Evolutionary conservation across 1,284 basidiomycete species (phyloP).

Genomic region (Paramarasmius palmivorus): DNA sequence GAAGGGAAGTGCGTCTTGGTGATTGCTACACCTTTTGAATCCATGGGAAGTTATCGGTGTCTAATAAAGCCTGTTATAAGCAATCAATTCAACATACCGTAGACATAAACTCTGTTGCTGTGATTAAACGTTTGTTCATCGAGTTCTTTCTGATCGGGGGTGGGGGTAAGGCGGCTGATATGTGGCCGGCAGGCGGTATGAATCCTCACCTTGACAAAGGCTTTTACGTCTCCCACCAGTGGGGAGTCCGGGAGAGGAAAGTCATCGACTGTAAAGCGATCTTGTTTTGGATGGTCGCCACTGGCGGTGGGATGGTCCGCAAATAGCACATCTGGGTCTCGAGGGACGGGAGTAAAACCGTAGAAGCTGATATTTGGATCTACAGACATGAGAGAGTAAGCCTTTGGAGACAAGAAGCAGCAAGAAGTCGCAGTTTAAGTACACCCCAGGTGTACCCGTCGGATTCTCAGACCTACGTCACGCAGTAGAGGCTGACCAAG

Average conservation of each 20-base stretch:
- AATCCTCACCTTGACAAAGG: constrained; percentile 39
- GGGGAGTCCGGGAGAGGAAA: constrained; percentile 46
- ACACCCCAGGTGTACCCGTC: not conserved
- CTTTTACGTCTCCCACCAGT: constrained; percentile 40
- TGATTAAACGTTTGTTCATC: constrained; percentile 52
- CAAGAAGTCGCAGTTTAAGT: not conserved
- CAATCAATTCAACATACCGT: constrained; percentile 30
- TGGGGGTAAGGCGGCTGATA: not conserved
- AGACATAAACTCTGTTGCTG: constrained; percentile 51
- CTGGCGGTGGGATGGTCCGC: constrained; percentile 47
- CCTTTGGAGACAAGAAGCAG: not conserved
- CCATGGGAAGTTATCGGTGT: not conserved
- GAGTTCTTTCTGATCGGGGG: constrained; percentile 39
- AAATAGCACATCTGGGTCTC: constrained; percentile 51
- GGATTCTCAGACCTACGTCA: not conserved
- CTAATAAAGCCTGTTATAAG: not conserved
- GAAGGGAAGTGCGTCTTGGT: constrained; percentile 48
- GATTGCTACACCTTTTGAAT: constrained; percentile 41
- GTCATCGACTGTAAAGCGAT: constrained; percentile 38
- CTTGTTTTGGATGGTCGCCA: constrained; percentile 47
- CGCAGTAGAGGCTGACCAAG: too few species aligned
- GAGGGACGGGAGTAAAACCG: constrained; percentile 49
- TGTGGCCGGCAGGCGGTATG: not conserved
- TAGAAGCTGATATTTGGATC: constrained; percentile 37
- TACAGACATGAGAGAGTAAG: not conserved